A percentile compares a stretch with the other conserved stretches of the same genome.
These are phyloP conservation scores for Lyophyllum atratum DNA, from an alignment of 768 basidiomycete genomes.

Conservation along the genomic window DNA sequence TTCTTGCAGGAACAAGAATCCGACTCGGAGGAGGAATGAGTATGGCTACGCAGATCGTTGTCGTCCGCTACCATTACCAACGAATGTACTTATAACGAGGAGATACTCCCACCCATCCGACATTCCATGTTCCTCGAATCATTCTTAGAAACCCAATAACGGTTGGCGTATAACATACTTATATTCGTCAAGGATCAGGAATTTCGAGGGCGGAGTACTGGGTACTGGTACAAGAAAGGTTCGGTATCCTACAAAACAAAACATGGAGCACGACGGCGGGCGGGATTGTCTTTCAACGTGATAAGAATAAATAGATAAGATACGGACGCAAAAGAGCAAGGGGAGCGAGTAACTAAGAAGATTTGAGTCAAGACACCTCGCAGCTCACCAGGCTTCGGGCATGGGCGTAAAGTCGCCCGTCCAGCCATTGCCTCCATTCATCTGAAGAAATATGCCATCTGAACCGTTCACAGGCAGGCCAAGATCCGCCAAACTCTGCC, in stretches of 20 bases:
- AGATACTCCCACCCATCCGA: neutral
- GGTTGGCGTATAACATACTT: neutral
- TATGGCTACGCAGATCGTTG: neutral
- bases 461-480: constrained; percentile 91
- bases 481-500: constrained; percentile 83
- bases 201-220: neutral
- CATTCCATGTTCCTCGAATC: neutral
- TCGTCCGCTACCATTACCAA: neutral
- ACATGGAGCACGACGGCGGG: neutral
- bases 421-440: constrained; percentile 74
- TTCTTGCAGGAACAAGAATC: constrained; percentile 91
- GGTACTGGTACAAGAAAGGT: neutral
- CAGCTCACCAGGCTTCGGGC: constrained; percentile 80
- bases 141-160: neutral
- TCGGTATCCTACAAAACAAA: neutral
- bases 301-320: neutral
- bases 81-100: neutral
- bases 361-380: neutral
- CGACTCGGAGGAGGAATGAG: constrained; percentile 62
- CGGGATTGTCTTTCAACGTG: neutral
- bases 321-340: neutral
- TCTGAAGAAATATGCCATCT: constrained; percentile 86
- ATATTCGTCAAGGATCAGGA: neutral
- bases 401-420: constrained; percentile 71
- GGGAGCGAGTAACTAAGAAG: neutral